Conservation (phyloP, 1,284 basidiomycete genomes). For the Schizopora paradoxa region DNA sequence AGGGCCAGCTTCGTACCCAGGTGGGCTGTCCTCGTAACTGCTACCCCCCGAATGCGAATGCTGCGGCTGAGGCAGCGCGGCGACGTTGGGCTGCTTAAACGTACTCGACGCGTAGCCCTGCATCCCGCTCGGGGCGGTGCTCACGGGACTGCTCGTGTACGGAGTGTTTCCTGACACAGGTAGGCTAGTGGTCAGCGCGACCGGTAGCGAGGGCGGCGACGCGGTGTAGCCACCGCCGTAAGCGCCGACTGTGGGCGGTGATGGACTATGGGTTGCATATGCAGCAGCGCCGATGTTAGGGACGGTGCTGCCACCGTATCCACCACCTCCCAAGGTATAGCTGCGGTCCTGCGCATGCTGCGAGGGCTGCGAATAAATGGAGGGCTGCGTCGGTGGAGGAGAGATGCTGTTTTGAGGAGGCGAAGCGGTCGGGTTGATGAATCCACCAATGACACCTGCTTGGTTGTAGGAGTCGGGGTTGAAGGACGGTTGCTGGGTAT, state of each 20-base stretch:
- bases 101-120: not conserved
- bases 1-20: slow-evolving; percentile 54
- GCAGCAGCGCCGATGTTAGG: slow-evolving; percentile 26
- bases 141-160: not conserved
- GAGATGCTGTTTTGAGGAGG: slow-evolving; percentile 20
- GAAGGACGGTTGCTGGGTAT: slow-evolving; percentile 27
- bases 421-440: slow-evolving; percentile 18
- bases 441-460: slow-evolving; percentile 23
- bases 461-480: slow-evolving; percentile 39
- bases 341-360: slow-evolving; percentile 37
- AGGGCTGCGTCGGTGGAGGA: slow-evolving; percentile 29
- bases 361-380: slow-evolving; percentile 6
- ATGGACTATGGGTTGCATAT: not conserved
- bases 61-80: slow-evolving; percentile 37
- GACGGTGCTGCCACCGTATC: slow-evolving; percentile 45
- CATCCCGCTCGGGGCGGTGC: not conserved
- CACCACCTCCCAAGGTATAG: slow-evolving; percentile 54
- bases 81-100: slow-evolving; percentile 23
- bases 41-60: slow-evolving; percentile 28
- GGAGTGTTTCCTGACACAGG: not conserved
- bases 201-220: slow-evolving; percentile 8
- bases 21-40: slow-evolving; percentile 50
- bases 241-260: slow-evolving; percentile 2
- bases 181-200: slow-evolving; percentile 21
- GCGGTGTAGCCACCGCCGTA: slow-evolving; percentile 1